These are phyloP conservation scores for Fusarium sp. DNA, from an alignment of 2,329 filamentous ascomycete species.

Conservation along the genomic window DNA sequence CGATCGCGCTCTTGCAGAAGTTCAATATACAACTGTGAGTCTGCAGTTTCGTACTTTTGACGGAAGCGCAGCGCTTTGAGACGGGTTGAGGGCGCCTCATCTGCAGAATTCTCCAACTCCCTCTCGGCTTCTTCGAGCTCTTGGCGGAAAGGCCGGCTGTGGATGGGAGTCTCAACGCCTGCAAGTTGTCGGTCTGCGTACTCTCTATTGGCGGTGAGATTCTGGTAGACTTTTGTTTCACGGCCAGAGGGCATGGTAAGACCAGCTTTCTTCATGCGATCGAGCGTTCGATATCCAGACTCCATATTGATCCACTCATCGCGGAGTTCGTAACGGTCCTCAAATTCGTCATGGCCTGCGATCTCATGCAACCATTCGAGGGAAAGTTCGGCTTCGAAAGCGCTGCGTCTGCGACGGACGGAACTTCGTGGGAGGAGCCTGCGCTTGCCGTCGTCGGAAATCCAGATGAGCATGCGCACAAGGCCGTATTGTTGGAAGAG, in stretches of 20 bases:
- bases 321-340: slow-evolving; percentile 52
- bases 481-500: slow-evolving; percentile 81
- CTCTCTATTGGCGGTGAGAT: slow-evolving; percentile 36
- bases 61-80: slow-evolving; percentile 47
- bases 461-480: slow-evolving; percentile 82
- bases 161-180: slow-evolving; percentile 42
- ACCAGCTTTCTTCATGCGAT: slow-evolving; percentile 59
- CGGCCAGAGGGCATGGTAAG: slow-evolving; percentile 59
- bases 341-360: slow-evolving; percentile 54
- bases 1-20: slow-evolving; percentile 51
- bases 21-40: slow-evolving; percentile 43
- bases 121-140: slow-evolving; percentile 56
- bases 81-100: slow-evolving; percentile 20
- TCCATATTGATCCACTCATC: slow-evolving; percentile 61
- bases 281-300: slow-evolving; percentile 53
- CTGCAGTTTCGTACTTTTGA: slow-evolving; percentile 36
- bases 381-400: slow-evolving; percentile 70
- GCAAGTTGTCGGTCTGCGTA: slow-evolving; percentile 46
- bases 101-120: slow-evolving; percentile 29
- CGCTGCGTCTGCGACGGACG: slow-evolving; percentile 64
- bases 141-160: slow-evolving; percentile 56
- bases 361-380: slow-evolving; percentile 70
- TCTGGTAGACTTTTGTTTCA: slow-evolving; percentile 48
- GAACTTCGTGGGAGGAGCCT: slow-evolving; percentile 70
- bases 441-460: slow-evolving; percentile 69